These are phyloP conservation scores for Cenchrus purpureus DNA, from an alignment of 176 grass and related monocot species.

Conservation along the genomic window DNA sequence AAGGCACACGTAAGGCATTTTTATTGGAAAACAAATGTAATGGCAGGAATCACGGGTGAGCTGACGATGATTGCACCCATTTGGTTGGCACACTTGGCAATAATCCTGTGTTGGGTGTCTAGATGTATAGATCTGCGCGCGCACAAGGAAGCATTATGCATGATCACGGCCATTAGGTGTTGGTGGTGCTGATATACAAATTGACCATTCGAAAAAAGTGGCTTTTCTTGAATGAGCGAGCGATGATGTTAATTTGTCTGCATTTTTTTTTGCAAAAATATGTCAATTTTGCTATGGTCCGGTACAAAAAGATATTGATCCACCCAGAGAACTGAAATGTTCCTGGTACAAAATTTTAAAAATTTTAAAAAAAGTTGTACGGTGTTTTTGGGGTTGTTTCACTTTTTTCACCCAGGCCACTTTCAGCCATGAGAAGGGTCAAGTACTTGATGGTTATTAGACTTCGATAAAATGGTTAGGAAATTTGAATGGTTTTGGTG, in stretches of 20 bases:
- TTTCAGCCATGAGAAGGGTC: too few species aligned
- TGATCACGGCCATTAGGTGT: neutral
- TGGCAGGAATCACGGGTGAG: conserved; percentile 8
- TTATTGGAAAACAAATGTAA: conserved; percentile 11
- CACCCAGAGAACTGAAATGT: too few species aligned
- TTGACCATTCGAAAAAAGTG: neutral
- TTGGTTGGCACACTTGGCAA: conserved; percentile 17
- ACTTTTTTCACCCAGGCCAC: too few species aligned
- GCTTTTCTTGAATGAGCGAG: neutral
- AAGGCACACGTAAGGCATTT: conserved; percentile 24
- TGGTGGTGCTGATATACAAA: neutral
- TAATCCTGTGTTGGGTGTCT: neutral
- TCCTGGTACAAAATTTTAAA: too few species aligned
- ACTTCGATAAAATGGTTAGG: too few species aligned
- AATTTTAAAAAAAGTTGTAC: too few species aligned
- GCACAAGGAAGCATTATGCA: neutral
- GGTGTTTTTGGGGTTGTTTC: too few species aligned
- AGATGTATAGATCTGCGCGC: neutral
- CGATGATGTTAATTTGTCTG: neutral
- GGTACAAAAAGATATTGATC: too few species aligned
- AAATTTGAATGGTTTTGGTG: too few species aligned
- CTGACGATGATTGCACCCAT: conserved; percentile 34
- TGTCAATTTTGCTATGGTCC: too few species aligned
- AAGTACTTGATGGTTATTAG: too few species aligned
- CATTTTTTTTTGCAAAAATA: neutral